Evolutionary conservation across 768 basidiomycete genomes (phyloP).

Genomic region (Dacryopinax spathularia): DNA sequence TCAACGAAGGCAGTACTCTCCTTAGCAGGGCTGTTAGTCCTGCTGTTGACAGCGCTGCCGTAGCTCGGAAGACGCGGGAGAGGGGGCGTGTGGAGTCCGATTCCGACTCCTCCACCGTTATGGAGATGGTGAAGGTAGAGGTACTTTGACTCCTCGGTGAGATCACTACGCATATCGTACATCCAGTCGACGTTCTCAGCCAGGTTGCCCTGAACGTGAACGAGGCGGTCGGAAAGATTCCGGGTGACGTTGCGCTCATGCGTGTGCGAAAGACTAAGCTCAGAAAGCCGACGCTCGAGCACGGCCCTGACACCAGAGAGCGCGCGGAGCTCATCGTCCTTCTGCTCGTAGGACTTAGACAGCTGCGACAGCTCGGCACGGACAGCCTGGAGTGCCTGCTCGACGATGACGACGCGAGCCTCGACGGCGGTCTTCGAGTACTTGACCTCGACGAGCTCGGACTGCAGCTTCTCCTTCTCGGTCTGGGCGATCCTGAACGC

Average conservation of each 20-base stretch:
- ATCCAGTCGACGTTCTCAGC: constrained; percentile 3
- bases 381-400: neutral
- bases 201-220: neutral
- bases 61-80: neutral
- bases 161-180: neutral
- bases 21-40: neutral
- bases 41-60: neutral
- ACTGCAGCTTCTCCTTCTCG: neutral
- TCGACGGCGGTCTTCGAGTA: neutral
- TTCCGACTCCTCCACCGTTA: neutral
- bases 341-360: neutral
- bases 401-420: neutral
- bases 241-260: neutral
- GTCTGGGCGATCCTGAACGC: neutral
- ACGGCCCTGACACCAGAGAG: neutral
- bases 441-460: neutral
- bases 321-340: neutral
- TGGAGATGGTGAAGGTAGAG: constrained; percentile 3
- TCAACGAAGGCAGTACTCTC: neutral
- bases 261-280: neutral
- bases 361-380: neutral
- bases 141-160: neutral
- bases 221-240: neutral
- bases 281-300: neutral
- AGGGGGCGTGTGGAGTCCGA: neutral